Percentiles rank a stretch among this genome's conserved stretches.
Conservation (phyloP, 441 rosid species). For the Sinapis alba region DNA sequence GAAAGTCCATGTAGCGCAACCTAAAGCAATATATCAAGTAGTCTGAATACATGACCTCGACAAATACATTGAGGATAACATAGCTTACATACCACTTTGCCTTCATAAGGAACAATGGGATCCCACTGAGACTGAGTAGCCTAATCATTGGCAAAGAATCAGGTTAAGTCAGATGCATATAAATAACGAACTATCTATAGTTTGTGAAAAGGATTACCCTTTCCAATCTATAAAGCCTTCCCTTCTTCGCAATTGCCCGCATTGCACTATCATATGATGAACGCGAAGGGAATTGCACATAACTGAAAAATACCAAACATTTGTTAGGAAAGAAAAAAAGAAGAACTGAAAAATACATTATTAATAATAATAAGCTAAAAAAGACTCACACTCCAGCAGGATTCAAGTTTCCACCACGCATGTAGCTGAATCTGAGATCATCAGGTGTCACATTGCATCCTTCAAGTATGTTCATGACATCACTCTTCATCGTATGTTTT, state of each 20-base stretch:
- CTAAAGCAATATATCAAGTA: conserved; percentile 44
- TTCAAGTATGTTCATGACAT: conserved; percentile 63
- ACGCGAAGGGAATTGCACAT: conserved; percentile 61
- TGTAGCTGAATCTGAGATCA: conserved; percentile 67
- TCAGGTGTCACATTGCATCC: conserved; percentile 57
- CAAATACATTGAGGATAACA: not conserved
- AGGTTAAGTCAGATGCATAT: not conserved
- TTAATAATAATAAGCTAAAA: conserved; percentile 9
- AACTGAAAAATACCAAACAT: conserved; percentile 46
- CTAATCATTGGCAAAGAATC: conserved; percentile 46
- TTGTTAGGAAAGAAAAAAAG: not conserved
- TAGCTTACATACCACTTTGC: conserved; percentile 80
- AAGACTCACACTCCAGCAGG: conserved; percentile 54
- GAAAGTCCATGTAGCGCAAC: conserved; percentile 71
- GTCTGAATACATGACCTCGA: not conserved
- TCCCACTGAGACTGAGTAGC: conserved; percentile 63
- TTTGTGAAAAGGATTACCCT: conserved; percentile 49
- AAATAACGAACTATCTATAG: not conserved
- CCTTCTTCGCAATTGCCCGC: conserved; percentile 47
- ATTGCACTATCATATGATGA: conserved; percentile 48
- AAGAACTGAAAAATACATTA: not conserved
- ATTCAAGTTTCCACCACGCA: conserved; percentile 36
- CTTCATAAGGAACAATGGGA: conserved; percentile 51
- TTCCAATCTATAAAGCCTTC: conserved; percentile 59
- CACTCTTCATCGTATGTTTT: conserved; percentile 62